phyloP scores from a whole-genome alignment of 805 yeast species.

The Candida michaelii region DNA sequence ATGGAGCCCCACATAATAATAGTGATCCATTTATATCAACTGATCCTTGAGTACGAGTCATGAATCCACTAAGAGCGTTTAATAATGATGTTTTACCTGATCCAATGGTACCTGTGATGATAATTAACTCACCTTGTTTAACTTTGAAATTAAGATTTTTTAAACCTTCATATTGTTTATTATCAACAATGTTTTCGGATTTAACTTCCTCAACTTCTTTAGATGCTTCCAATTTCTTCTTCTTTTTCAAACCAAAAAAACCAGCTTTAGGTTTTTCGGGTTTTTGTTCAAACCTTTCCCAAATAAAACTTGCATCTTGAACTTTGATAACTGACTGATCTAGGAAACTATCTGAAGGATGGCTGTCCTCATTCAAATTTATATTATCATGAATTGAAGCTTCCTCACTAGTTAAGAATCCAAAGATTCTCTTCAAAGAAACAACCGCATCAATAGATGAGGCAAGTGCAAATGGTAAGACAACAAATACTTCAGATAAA shows the following conservation, averaged over 20 bases:
- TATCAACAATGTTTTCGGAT: background rate
- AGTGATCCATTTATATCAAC: conserved; percentile 27
- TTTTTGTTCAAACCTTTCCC: conserved; percentile 24
- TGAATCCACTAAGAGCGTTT: conserved; percentile 36
- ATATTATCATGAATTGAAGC: conserved; percentile 24
- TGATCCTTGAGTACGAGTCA: conserved; percentile 30
- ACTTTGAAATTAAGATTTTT: conserved; percentile 23
- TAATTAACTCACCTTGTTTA: conserved; percentile 33
- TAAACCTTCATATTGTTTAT: conserved; percentile 24
- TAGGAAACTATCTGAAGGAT: conserved; percentile 13
- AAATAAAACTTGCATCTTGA: conserved; percentile 24
- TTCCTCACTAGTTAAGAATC: conserved; percentile 48
- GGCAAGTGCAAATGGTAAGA: conserved; percentile 69
- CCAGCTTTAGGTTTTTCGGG: conserved; percentile 2
- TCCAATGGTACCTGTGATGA: conserved; percentile 35
- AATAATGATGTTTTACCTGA: conserved; percentile 37
- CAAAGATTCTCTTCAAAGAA: conserved; percentile 59
- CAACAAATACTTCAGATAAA: conserved; percentile 58
- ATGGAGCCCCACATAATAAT: conserved; percentile 30
- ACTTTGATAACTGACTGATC: conserved; percentile 18
- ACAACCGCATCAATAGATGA: conserved; percentile 66
- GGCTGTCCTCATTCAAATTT: conserved; percentile 18
- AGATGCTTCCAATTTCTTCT: conserved; percentile 3
- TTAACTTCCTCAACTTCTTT: conserved; percentile 7
- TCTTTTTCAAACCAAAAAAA: background rate